Evolutionary conservation across 768 basidiomycete species (phyloP).

Genomic region (Cystofilobasidium capitatum): DNA sequence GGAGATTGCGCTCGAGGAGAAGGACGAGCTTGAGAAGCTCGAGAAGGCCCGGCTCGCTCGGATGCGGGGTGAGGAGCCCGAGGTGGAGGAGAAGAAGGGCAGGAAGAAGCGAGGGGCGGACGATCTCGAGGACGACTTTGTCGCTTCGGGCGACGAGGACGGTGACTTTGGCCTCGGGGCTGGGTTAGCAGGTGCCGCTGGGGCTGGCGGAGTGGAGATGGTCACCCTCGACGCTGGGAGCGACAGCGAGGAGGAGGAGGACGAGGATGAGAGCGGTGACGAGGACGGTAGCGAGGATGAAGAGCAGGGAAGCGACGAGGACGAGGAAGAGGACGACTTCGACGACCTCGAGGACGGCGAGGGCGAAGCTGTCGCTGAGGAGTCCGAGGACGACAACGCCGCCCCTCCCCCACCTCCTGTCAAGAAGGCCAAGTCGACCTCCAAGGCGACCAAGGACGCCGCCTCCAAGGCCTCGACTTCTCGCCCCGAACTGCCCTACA

Average conservation of each 20-base stretch:
- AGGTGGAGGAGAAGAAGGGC: slow-evolving; percentile 30
- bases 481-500: slow-evolving; percentile 65
- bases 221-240: slow-evolving; percentile 15
- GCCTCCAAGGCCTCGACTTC: background rate
- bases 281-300: background rate
- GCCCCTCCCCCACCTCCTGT: background rate
- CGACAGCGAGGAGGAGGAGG: background rate
- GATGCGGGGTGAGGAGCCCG: slow-evolving; percentile 71
- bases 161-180: slow-evolving; percentile 27
- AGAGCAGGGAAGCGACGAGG: background rate
- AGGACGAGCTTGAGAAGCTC: slow-evolving; percentile 72
- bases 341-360: slow-evolving; percentile 3
- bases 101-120: slow-evolving; percentile 48
- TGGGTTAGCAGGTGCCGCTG: slow-evolving; percentile 28
- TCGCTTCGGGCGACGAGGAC: slow-evolving; percentile 22
- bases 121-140: slow-evolving; percentile 80
- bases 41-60: slow-evolving; percentile 66
- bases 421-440: background rate
- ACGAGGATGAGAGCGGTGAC: background rate
- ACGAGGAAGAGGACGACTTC: background rate
- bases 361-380: slow-evolving; percentile 1
- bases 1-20: slow-evolving; percentile 79
- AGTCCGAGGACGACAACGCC: background rate
- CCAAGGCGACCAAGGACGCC: background rate
- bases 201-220: slow-evolving; percentile 22